Evolutionary conservation across 768 basidiomycete species (phyloP).

Genomic region (Kwoniella pini): DNA sequence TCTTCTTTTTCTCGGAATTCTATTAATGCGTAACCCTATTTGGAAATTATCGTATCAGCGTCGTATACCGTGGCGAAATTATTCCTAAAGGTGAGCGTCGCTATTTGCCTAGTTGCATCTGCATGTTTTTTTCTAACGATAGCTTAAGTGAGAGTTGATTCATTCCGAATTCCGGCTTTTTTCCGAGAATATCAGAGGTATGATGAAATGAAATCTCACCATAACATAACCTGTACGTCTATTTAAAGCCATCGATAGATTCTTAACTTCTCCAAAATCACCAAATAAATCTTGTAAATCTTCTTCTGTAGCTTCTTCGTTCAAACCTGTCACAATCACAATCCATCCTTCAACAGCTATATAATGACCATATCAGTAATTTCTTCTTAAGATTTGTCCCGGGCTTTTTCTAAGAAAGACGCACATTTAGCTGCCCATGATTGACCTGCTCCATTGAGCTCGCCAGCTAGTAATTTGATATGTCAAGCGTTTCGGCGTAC

Average conservation of each 20-base stretch:
- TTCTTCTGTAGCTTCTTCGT: conserved; percentile 98
- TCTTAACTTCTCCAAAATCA: conserved; percentile 97
- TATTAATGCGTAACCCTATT: conserved; percentile 92
- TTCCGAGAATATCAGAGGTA: too few species aligned
- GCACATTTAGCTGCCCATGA: conserved; percentile 47
- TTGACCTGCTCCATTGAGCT: conserved; percentile 18
- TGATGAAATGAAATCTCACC: conserved; percentile 58
- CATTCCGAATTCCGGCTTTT: too few species aligned
- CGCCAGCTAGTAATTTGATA: conserved; percentile 14
- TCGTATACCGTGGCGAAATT: too few species aligned
- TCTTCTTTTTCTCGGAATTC: conserved; percentile 96
- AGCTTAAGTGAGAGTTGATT: too few species aligned
- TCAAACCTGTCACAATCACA: conserved; percentile 90
- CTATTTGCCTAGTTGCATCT: too few species aligned
- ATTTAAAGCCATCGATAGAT: conserved; percentile 94
- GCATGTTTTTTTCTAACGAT: too few species aligned
- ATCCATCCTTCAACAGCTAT: conserved; percentile 99
- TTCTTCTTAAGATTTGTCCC: too few species aligned
- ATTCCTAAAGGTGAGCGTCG: too few species aligned
- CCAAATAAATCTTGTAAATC: conserved; percentile 94
- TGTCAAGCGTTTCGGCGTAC: too few species aligned
- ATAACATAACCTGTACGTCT: conserved; percentile 98
- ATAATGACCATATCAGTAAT: neutral
- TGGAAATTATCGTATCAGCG: too few species aligned
- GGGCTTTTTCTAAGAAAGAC: too few species aligned